Evolutionary conservation across 2,329 filamentous ascomycete species (phyloP).

Genomic region (Pseudogymnoascus sp.): DNA sequence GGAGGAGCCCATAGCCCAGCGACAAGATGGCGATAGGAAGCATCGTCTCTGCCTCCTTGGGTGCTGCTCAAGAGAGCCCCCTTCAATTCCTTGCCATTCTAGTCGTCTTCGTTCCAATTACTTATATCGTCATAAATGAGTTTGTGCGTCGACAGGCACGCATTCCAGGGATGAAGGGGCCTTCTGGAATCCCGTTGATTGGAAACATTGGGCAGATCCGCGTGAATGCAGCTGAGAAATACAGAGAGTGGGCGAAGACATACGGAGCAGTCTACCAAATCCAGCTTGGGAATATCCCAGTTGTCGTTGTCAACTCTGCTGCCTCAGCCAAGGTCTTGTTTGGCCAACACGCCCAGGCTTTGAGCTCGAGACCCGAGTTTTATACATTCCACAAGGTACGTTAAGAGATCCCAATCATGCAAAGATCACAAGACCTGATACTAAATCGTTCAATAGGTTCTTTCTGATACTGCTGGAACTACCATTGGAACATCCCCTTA

Average conservation of each 20-base stretch:
- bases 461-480: constrained; percentile 58
- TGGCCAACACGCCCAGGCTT: constrained; percentile 44
- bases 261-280: constrained; percentile 50
- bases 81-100: constrained; percentile 11
- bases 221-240: constrained; percentile 48
- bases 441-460: constrained; percentile 35
- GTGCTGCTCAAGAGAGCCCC: constrained; percentile 12
- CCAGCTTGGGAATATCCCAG: constrained; percentile 48
- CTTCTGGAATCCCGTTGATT: constrained; percentile 44
- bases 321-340: constrained; percentile 45
- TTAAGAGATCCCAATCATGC: neutral
- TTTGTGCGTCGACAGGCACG: constrained; percentile 25
- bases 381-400: constrained; percentile 52
- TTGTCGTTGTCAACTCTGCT: constrained; percentile 50
- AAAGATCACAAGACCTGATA: neutral
- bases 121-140: constrained; percentile 21
- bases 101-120: constrained; percentile 13
- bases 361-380: constrained; percentile 49
- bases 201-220: constrained; percentile 50
- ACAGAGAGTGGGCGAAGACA: constrained; percentile 45
- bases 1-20: neutral
- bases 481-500: constrained; percentile 64
- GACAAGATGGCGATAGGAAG: constrained; percentile 17
- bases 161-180: constrained; percentile 41
- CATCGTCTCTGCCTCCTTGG: constrained; percentile 11